Base-by-base conservation (phyloP, 2,329 filamentous ascomycete species). In the Microsporum ferrugineum region DNA sequence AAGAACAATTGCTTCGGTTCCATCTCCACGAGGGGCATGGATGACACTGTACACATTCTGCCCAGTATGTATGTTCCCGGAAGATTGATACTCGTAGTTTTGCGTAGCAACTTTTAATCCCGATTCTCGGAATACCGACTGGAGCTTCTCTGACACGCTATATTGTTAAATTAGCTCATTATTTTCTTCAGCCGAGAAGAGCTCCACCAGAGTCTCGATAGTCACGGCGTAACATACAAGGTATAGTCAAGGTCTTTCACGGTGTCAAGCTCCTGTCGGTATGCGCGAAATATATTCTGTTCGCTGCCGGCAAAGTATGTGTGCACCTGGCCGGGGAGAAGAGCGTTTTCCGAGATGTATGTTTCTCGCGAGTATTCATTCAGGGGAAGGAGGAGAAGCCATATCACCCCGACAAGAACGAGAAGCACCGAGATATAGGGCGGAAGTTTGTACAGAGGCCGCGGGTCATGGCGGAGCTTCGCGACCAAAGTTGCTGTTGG, bases 231-330 rank as follows among this genome's bases (percentile, higher is more conserved):
- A 58, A 57, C 71, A 51, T 75, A 76, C 70, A 75, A 72, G 27
- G 72, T 69, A 41, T 63, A 64, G 8, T 60, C 70, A 62, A 14
- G 72, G 62, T 67, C 71, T 68, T 63, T 77, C 70, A 69, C 70
- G 6, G 76, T 79, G 66, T 88, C 84, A 58, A 96, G 80, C 76
- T 97, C 94, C 70, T 89, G 86, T 69, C 88, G 85, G 73, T 95
- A 97, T 5, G 90, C 94, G 55, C 91, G 83, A 70, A 97, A 91
- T 65, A 97, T 84, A 73, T 96, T 88, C 77, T 97, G 91, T 72
- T 99, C 94, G 73, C 90, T 96, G 17, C 94, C 94, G 5, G 89
- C 87, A 71, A 99, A 99, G 75, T 99, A 99, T 1, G 94, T 96
- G 76, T 97, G 92, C 6, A 97, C 94, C 75, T 99, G 94, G 1